Conservation (phyloP, 176 grass and related monocot species). For the Cymbopogon citratus region DNA sequence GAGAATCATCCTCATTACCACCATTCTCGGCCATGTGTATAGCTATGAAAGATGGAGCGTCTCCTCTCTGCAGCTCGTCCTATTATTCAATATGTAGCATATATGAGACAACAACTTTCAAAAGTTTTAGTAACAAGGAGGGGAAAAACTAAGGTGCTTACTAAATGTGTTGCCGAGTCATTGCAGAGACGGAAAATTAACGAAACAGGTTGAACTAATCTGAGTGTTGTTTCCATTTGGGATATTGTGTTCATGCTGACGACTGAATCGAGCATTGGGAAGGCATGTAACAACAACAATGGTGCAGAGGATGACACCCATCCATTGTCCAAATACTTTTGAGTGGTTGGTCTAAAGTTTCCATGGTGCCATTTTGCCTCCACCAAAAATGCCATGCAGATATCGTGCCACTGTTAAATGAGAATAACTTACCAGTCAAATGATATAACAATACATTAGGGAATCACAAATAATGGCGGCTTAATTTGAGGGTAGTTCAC, state of each 20-base stretch:
- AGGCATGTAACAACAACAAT: slow-evolving; percentile 23
- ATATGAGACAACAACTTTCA: neutral
- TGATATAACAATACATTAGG: neutral
- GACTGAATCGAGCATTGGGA: neutral
- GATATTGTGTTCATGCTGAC: neutral
- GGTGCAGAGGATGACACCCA: slow-evolving; percentile 22
- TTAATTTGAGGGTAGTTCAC: slow-evolving; percentile 6
- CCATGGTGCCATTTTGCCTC: slow-evolving; percentile 52
- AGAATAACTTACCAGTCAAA: too few species aligned
- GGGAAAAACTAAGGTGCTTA: neutral
- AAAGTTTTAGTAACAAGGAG: neutral
- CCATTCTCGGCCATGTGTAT: slow-evolving; percentile 31
- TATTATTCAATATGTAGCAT: neutral
- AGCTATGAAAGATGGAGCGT: slow-evolving; percentile 38
- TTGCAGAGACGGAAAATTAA: slow-evolving; percentile 43
- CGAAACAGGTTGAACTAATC: slow-evolving; percentile 23
- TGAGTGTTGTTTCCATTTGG: neutral
- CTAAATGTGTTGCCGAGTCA: slow-evolving; percentile 33
- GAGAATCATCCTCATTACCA: slow-evolving; percentile 20
- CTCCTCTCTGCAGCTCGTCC: slow-evolving; percentile 41
- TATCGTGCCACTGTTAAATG: slow-evolving; percentile 35
- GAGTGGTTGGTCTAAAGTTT: slow-evolving; percentile 9
- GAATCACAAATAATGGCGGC: neutral
- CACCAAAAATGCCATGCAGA: slow-evolving; percentile 19
- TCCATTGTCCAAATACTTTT: slow-evolving; percentile 40